Evolutionary conservation across 2,329 filamentous ascomycete species (phyloP), one percentile per base, ranked within the genome.

Genomic region (Dactylellina drechsleri): DNA sequence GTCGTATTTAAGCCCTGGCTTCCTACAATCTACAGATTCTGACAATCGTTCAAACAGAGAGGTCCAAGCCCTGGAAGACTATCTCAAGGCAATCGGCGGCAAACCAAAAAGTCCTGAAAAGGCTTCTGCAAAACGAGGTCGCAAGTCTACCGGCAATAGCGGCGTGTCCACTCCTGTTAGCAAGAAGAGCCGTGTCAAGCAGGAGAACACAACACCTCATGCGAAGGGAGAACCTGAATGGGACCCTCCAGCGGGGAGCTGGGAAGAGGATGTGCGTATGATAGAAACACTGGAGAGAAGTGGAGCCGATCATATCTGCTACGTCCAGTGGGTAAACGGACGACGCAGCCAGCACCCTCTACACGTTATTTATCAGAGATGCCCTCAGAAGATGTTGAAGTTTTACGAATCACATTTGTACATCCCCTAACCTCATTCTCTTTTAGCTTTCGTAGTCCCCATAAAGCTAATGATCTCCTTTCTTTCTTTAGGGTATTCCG

Each of bases 251-350:
- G 84, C 86, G 6, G 91, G 91, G 6, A 89, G 86, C 36, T 95
- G 92, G 92, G 92, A 95, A 77, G 87, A 92, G 10, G 85, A 91
- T 1, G 87, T 94, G 23, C 85, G 86, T 18, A 84, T 84, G 0
- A 89, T 95, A 36, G 91, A 93, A 77, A 91, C 90, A 0, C 90
- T 91, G 68, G 87, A 92, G 78, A 89, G 92, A 77, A 85, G 86
- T 58, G 83, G 86, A 26, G 84, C 83, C 2, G 86, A 85, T 72
- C 83, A 92, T 13, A 85, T 88, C 36, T 90, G 91, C 0, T 92
- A 90, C 43, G 74, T 80, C 10, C 79, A 79, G 60, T 80, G 79
- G 79, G 72, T 70, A 2, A 88, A 90, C 74, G 88, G 88, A 7
- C 84, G 87, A 56, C 93, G 92, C 83, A 91, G 90, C 0, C 89